Evolutionary conservation across 768 basidiomycete genomes (phyloP).

Genomic region (Hericium erinaceus): DNA sequence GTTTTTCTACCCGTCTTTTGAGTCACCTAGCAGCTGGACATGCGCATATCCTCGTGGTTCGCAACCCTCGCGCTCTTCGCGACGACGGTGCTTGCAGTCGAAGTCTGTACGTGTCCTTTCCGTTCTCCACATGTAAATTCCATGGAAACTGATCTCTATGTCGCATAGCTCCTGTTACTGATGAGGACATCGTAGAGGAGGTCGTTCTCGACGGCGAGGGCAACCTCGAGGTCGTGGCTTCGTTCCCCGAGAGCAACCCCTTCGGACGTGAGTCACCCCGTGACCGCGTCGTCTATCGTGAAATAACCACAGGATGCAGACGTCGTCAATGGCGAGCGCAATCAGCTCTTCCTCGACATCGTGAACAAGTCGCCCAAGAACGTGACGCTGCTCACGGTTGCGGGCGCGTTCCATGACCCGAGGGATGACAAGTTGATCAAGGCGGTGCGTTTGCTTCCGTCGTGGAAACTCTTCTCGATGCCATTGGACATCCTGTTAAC

Average conservation of each 20-base stretch:
- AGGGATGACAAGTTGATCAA: conserved; percentile 57
- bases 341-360: conserved; percentile 50
- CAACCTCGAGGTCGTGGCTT: conserved; percentile 42
- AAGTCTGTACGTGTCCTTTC: conserved; percentile 10
- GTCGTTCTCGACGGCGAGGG: conserved; percentile 32
- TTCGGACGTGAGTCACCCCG: conserved; percentile 54
- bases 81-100: conserved; percentile 9
- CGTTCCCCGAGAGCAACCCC: conserved; percentile 63
- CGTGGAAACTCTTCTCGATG: background rate
- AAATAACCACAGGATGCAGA: conserved; percentile 33
- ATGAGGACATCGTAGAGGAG: conserved; percentile 14
- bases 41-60: conserved; percentile 11
- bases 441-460: conserved; percentile 41
- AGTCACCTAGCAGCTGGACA: background rate
- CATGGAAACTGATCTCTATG: background rate
- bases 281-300: background rate
- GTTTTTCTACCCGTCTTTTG: background rate
- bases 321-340: conserved; percentile 77
- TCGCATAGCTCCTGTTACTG: background rate
- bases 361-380: conserved; percentile 74
- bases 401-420: conserved; percentile 60
- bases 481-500: background rate
- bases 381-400: conserved; percentile 53
- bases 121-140: background rate
- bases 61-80: conserved; percentile 8